Evolutionary conservation across 805 yeast genomes (phyloP).

Genomic region (Millerozyma acaciae): DNA sequence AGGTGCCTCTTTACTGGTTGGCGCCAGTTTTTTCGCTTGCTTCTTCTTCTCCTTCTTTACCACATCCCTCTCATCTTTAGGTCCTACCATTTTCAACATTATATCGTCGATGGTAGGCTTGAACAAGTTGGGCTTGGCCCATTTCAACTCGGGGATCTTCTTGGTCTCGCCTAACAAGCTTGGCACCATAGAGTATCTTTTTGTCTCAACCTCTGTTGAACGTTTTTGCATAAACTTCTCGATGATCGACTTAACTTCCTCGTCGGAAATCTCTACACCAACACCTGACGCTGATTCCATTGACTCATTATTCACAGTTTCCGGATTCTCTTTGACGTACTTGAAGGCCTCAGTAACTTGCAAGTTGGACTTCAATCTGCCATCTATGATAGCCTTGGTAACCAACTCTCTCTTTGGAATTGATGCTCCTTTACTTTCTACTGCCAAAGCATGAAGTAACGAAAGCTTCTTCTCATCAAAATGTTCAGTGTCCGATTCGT

Average conservation of each 20-base stretch:
- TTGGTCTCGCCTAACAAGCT: slow-evolving; percentile 73
- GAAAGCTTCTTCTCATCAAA: slow-evolving; percentile 60
- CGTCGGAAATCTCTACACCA: slow-evolving; percentile 68
- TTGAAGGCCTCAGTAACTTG: slow-evolving; percentile 81
- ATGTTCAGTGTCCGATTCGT: slow-evolving; percentile 29
- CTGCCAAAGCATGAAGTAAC: slow-evolving; percentile 74
- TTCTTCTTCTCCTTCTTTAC: slow-evolving; percentile 72
- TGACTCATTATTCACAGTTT: slow-evolving; percentile 41
- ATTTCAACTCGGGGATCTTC: slow-evolving; percentile 69
- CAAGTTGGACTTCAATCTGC: slow-evolving; percentile 58
- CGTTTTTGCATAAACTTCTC: slow-evolving; percentile 55
- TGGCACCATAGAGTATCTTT: slow-evolving; percentile 80
- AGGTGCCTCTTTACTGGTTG: slow-evolving; percentile 11
- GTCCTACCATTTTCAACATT: slow-evolving; percentile 73
- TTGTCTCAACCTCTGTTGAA: slow-evolving; percentile 56
- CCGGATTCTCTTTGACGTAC: slow-evolving; percentile 56
- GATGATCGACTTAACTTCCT: slow-evolving; percentile 58
- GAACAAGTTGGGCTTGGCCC: slow-evolving; percentile 87
- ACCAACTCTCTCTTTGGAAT: slow-evolving; percentile 48
- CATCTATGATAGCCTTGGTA: slow-evolving; percentile 59
- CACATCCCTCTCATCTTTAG: slow-evolving; percentile 92
- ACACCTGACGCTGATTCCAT: slow-evolving; percentile 70
- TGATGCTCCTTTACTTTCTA: slow-evolving; percentile 59
- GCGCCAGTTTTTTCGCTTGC: slow-evolving; percentile 28
- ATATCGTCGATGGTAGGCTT: slow-evolving; percentile 84